Conservation (phyloP, 83 land plant genomes). For the Diphasiastrum complanatum region DNA sequence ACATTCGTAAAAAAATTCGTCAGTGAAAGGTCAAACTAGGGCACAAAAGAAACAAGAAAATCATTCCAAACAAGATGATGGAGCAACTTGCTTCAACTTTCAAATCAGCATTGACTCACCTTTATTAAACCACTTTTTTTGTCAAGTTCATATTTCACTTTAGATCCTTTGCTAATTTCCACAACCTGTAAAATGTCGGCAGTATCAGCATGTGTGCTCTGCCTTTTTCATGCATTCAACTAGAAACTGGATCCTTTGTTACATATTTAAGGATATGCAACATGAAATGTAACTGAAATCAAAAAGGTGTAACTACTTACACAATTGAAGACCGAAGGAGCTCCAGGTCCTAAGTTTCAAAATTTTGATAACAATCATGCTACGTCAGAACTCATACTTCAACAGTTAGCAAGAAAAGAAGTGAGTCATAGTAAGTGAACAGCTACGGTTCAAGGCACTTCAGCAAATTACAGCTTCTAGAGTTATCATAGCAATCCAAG, state of each 20-base stretch:
- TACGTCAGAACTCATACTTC: too few species aligned
- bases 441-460: too few species aligned
- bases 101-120: conserved; percentile 35
- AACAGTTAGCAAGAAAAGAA: too few species aligned
- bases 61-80: neutral
- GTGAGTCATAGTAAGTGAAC: too few species aligned
- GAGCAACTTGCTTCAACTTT: conserved; percentile 1
- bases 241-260: too few species aligned
- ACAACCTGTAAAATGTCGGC: conserved; percentile 78
- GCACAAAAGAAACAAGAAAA: neutral
- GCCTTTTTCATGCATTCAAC: too few species aligned
- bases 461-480: too few species aligned
- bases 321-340: conserved; percentile 68
- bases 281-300: neutral
- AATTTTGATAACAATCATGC: too few species aligned
- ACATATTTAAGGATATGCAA: neutral
- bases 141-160: conserved; percentile 95
- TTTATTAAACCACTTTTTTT: conserved; percentile 88
- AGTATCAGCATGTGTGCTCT: too few species aligned
- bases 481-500: too few species aligned
- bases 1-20: neutral
- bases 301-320: conserved; percentile 36
- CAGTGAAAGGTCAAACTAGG: neutral
- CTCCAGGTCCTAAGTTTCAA: conserved; percentile 85
- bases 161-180: conserved; percentile 80